phyloP scores from a whole-genome alignment of 2,329 filamentous ascomycete genomes.

The Alternaria dauci region DNA sequence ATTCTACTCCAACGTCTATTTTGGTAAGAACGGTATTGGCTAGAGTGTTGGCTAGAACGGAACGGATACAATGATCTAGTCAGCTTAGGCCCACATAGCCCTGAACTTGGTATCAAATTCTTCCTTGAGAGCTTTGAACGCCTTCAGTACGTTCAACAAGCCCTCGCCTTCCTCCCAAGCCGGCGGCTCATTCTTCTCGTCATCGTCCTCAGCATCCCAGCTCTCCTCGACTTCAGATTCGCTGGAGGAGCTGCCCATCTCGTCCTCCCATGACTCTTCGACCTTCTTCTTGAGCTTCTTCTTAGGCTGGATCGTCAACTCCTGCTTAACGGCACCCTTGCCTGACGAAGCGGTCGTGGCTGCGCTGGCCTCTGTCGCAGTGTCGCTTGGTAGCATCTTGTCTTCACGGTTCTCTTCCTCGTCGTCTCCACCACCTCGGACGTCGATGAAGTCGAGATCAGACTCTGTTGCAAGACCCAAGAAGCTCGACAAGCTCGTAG shows the following conservation, averaged over 20 bases:
- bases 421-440: slow-evolving; percentile 61
- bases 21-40: neutral
- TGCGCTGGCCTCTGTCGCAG: slow-evolving; percentile 26
- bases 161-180: slow-evolving; percentile 58
- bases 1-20: neutral
- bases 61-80: neutral
- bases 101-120: slow-evolving; percentile 72
- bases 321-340: slow-evolving; percentile 37
- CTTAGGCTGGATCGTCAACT: slow-evolving; percentile 45
- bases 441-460: slow-evolving; percentile 61
- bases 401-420: slow-evolving; percentile 58
- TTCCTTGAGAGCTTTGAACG: slow-evolving; percentile 65
- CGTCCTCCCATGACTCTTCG: slow-evolving; percentile 53
- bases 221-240: slow-evolving; percentile 33
- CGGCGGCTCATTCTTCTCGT: slow-evolving; percentile 33
- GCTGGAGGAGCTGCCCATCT: slow-evolving; percentile 46
- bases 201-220: slow-evolving; percentile 37
- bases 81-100: slow-evolving; percentile 64
- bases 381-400: slow-evolving; percentile 41
- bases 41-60: neutral
- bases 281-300: slow-evolving; percentile 51
- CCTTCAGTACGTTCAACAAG: slow-evolving; percentile 65
- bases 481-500: slow-evolving; percentile 68
- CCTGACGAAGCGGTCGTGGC: slow-evolving; percentile 32
- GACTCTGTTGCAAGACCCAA: slow-evolving; percentile 59